Conservation (phyloP, 768 basidiomycete species). For the Daedalea quercina region DNA sequence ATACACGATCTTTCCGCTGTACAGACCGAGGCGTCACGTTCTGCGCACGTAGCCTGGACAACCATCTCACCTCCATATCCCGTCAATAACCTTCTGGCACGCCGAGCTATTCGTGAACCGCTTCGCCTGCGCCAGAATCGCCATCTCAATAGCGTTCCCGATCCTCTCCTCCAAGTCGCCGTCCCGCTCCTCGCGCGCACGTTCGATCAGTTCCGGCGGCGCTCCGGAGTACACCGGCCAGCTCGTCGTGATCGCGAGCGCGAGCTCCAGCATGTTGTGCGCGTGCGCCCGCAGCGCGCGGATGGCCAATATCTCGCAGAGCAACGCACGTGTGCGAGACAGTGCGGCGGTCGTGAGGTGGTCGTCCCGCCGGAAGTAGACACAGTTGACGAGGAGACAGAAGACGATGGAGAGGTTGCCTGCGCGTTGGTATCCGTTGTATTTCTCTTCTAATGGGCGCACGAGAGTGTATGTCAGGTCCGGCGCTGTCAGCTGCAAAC, state of each 20-base stretch:
- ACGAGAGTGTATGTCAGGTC: slow-evolving; percentile 90
- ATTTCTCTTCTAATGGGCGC: slow-evolving; percentile 84
- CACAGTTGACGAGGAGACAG: slow-evolving; percentile 81
- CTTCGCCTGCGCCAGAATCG: slow-evolving; percentile 82
- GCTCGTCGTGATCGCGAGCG: slow-evolving; percentile 64
- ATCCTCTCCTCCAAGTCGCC: slow-evolving; percentile 72
- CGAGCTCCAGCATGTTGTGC: slow-evolving; percentile 60
- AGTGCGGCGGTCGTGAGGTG: slow-evolving; percentile 63
- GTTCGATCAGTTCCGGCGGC: slow-evolving; percentile 46
- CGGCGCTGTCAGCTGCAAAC: slow-evolving; percentile 62
- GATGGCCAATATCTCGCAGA: slow-evolving; percentile 90
- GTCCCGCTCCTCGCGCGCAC: slow-evolving; percentile 57
- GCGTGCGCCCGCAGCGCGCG: slow-evolving; percentile 69
- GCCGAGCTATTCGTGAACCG: slow-evolving; percentile 85
- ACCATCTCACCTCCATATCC: slow-evolving; percentile 58
- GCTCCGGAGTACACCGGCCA: slow-evolving; percentile 82
- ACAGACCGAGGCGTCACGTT: too few species aligned
- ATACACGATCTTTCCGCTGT: slow-evolving; percentile 85
- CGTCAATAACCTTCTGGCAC: slow-evolving; percentile 86
- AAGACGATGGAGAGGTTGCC: slow-evolving; percentile 86
- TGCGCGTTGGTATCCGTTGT: slow-evolving; percentile 57
- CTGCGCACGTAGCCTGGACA: not conserved
- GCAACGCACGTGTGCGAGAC: slow-evolving; percentile 65
- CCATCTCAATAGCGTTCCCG: slow-evolving; percentile 91
- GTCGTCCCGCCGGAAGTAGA: slow-evolving; percentile 78